phyloP scores from a whole-genome alignment of 208 protist genomes.

The Giardia duodenalis region DNA sequence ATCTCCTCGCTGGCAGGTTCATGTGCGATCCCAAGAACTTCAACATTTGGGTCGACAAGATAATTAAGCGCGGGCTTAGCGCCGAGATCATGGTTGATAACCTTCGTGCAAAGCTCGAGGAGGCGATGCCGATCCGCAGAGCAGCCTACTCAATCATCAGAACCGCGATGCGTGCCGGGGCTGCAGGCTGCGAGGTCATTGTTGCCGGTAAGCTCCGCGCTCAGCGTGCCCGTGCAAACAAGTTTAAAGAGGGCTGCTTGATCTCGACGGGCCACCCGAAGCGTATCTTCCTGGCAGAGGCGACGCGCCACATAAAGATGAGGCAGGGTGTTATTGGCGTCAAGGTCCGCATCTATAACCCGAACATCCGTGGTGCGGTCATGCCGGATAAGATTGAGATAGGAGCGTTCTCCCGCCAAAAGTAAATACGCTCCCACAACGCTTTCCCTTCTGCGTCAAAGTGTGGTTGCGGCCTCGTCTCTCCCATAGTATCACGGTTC shows the following conservation, averaged over 20 bases:
- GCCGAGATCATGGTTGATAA: slow-evolving; percentile 72
- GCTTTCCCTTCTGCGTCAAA: too few species aligned
- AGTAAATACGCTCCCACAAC: too few species aligned
- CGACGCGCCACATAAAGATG: not conserved
- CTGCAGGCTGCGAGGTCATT: slow-evolving; percentile 91
- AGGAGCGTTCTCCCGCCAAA: not conserved
- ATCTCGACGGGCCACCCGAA: slow-evolving; percentile 75
- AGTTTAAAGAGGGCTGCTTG: slow-evolving; percentile 98
- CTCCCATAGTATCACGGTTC: too few species aligned
- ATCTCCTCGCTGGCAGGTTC: not conserved
- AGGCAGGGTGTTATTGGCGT: slow-evolving; percentile 21
- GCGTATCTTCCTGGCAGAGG: slow-evolving; percentile 71
- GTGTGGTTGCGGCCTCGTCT: too few species aligned
- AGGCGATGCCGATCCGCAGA: slow-evolving; percentile 80
- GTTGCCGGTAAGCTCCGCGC: slow-evolving; percentile 94
- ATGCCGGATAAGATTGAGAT: slow-evolving; percentile 28
- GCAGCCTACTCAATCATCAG: slow-evolving; percentile 92
- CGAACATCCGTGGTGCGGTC: not conserved
- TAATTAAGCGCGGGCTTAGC: not conserved
- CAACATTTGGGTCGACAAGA: slow-evolving; percentile 63
- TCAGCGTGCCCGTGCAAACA: slow-evolving; percentile 94
- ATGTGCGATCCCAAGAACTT: slow-evolving; percentile 51
- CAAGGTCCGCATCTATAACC: not conserved
- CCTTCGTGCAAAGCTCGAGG: slow-evolving; percentile 88
- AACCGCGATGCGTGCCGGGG: slow-evolving; percentile 89